Percentiles rank a stretch among this genome's conserved stretches.
Conservation (phyloP, 192 early-diverging fungal species). For the Entomortierella beljakovae region DNA sequence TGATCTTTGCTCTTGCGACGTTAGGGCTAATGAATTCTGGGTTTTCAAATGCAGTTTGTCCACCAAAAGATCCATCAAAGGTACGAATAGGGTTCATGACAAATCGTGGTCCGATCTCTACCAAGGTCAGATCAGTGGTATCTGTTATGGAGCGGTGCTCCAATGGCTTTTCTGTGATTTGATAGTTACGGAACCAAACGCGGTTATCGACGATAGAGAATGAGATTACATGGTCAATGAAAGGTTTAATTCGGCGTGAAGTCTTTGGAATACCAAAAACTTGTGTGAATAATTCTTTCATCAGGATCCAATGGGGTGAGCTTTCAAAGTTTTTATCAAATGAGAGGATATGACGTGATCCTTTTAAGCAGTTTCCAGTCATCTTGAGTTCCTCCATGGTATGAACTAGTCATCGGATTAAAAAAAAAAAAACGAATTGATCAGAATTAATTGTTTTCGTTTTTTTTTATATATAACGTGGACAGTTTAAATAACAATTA, state of each 20-base stretch:
- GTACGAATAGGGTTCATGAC: slow-evolving; percentile 91
- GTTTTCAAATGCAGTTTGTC: slow-evolving; percentile 92
- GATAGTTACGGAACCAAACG: slow-evolving; percentile 98
- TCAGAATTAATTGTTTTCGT: background rate
- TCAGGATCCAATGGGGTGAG: slow-evolving; percentile 83
- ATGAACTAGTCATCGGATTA: slow-evolving; percentile 71
- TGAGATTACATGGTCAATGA: slow-evolving; percentile 94
- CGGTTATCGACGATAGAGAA: slow-evolving; percentile 89
- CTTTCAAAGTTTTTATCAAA: slow-evolving; percentile 95
- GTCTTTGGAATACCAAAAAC: slow-evolving; percentile 91
- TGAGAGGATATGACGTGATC: slow-evolving; percentile 93
- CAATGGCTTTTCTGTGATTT: slow-evolving; percentile 74
- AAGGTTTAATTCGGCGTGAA: slow-evolving; percentile 93
- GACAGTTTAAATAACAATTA: background rate
- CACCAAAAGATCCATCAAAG: slow-evolving; percentile 96
- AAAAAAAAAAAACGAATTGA: background rate
- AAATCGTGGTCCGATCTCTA: slow-evolving; percentile 99
- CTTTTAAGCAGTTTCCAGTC: slow-evolving; percentile 98
- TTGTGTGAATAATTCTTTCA: slow-evolving; percentile 96
- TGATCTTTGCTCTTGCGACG: slow-evolving; percentile 57
- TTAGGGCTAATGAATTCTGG: slow-evolving; percentile 86
- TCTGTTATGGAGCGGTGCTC: slow-evolving; percentile 63
- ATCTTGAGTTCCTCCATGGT: slow-evolving; percentile 99
- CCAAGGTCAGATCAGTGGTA: slow-evolving; percentile 79
- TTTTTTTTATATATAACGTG: background rate